Percentiles rank a stretch among this genome's conserved stretches.
These are phyloP conservation scores for Camillea tinctor DNA, from an alignment of 2,329 filamentous ascomycete genomes.

Conservation along the genomic window DNA sequence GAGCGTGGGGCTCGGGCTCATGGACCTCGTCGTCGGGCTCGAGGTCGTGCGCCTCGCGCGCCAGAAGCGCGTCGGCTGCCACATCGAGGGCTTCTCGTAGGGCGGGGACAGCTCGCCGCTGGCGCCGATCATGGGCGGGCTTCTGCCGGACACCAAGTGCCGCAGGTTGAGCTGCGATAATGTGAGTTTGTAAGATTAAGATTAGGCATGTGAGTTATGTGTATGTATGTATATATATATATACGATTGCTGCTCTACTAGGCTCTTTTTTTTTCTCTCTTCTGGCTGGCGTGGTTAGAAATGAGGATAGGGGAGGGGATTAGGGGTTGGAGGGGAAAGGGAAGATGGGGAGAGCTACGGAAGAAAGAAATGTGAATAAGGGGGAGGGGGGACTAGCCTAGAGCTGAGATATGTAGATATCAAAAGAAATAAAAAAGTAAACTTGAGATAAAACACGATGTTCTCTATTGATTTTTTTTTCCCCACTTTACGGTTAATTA, in stretches of 20 bases:
- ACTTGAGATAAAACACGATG: too few relatives aligned
- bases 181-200: background rate
- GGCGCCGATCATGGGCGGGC: conserved; percentile 12
- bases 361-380: too few relatives aligned
- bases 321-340: too few relatives aligned
- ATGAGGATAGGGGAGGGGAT: too few relatives aligned
- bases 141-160: conserved; percentile 1
- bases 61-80: conserved; percentile 53
- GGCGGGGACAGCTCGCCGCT: conserved; percentile 12
- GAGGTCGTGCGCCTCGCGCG: conserved; percentile 57
- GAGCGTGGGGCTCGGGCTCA: conserved; percentile 64
- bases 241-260: background rate
- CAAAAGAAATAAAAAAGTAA: too few relatives aligned
- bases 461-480: too few relatives aligned
- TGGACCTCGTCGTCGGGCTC: conserved; percentile 63
- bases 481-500: too few relatives aligned
- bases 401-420: too few relatives aligned
- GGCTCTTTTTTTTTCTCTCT: too few relatives aligned
- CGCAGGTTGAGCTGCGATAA: background rate
- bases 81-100: conserved; percentile 51
- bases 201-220: background rate
- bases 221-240: background rate
- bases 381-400: too few relatives aligned
- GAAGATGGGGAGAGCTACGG: too few relatives aligned
- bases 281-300: too few relatives aligned